A percentile compares a stretch with the other conserved stretches of the same genome.
These are phyloP conservation scores for Medicago lupulina DNA, from an alignment of 306 rosid genomes.

Conservation along the genomic window DNA sequence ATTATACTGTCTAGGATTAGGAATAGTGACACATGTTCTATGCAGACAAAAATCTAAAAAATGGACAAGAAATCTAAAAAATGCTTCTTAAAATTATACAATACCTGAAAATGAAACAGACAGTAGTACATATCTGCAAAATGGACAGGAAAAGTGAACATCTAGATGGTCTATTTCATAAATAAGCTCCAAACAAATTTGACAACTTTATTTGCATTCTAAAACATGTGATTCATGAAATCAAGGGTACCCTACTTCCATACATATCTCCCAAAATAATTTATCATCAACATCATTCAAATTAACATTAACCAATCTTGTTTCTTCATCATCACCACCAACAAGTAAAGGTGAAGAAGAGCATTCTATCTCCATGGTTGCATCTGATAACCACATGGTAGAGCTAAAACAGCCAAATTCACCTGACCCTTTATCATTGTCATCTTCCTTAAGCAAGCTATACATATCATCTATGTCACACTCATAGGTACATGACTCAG, in stretches of 20 bases:
- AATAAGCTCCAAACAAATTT: conserved; percentile 7
- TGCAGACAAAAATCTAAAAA: too few relatives aligned
- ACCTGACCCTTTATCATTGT: conserved; percentile 29
- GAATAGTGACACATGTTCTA: too few relatives aligned
- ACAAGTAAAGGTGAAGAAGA: conserved; percentile 38
- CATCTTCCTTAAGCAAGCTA: conserved; percentile 31
- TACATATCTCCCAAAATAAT: conserved; percentile 66
- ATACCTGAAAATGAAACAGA: not conserved
- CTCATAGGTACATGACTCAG: conserved; percentile 57
- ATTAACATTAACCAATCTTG: conserved; percentile 34
- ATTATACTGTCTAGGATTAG: too few relatives aligned
- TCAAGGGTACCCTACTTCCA: conserved; percentile 59
- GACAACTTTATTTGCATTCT: not conserved
- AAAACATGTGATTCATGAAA: conserved; percentile 23
- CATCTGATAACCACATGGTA: conserved; percentile 33
- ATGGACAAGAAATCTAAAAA: not conserved
- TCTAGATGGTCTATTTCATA: not conserved
- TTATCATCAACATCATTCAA: conserved; percentile 56
- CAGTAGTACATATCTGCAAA: not conserved
- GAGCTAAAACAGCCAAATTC: not conserved
- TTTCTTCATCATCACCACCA: conserved; percentile 8
- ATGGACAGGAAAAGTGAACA: not conserved
- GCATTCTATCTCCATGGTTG: conserved; percentile 18
- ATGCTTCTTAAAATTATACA: not conserved
- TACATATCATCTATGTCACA: conserved; percentile 28